Percentiles rank a stretch among this genome's conserved stretches.
Conservation (phyloP, 1,139 yeast genomes). For the Zygosaccharomyces pseudobailii region DNA sequence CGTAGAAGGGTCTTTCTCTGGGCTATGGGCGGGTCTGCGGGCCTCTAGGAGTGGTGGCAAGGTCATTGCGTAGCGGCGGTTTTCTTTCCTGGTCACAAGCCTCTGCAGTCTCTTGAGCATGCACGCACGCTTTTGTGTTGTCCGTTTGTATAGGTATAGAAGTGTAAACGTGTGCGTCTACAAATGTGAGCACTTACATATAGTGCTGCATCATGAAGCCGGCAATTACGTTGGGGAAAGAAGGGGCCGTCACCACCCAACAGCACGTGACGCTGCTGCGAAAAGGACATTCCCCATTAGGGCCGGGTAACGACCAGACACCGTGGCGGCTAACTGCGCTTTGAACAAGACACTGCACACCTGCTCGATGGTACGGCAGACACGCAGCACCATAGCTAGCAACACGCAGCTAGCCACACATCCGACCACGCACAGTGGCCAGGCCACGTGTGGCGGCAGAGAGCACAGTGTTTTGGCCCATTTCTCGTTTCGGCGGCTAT, state of each 20-base stretch:
- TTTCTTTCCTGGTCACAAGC: neutral
- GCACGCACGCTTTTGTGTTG: neutral
- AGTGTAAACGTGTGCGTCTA: neutral
- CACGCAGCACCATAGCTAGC: neutral
- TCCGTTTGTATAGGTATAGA: too few relatives aligned
- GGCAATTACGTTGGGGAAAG: neutral
- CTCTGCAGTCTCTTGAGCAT: neutral
- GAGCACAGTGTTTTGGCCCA: neutral
- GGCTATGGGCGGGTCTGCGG: conserved; percentile 42
- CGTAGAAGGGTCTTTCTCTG: conserved; percentile 71
- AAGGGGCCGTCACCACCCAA: neutral
- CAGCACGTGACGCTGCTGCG: neutral
- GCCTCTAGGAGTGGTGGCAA: conserved; percentile 21
- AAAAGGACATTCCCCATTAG: neutral
- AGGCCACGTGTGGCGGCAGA: conserved; percentile 1
- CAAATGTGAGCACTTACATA: neutral
- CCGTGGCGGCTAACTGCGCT: conserved; percentile 1
- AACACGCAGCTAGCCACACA: neutral
- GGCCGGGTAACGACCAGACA: neutral
- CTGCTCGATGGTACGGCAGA: conserved; percentile 1
- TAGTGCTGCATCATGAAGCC: neutral
- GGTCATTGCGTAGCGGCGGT: conserved; percentile 3
- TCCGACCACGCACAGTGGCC: neutral
- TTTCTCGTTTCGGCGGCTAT: neutral
- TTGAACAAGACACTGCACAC: neutral